Percentiles rank a stretch among this genome's conserved stretches.
Evolutionary conservation across 2,329 filamentous ascomycete genomes (phyloP).

Genomic region (Trichoderma brevicompactum): DNA sequence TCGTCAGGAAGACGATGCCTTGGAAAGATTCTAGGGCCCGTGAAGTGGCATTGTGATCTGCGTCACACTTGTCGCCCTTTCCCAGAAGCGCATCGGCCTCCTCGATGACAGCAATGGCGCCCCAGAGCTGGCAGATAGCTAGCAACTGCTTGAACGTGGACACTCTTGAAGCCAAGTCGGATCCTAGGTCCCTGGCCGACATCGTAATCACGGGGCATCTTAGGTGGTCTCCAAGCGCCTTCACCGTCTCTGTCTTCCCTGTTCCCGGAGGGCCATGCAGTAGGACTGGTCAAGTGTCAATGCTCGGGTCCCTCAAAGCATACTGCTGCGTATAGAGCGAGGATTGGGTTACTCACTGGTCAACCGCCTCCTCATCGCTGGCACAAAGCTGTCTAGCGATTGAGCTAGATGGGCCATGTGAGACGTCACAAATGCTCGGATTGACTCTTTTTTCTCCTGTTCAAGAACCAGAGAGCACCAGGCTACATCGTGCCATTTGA

Average conservation of each 20-base stretch:
- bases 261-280: constrained; percentile 86
- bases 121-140: constrained; percentile 85
- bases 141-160: constrained; percentile 80
- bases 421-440: constrained; percentile 77
- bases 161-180: constrained; percentile 74
- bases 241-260: constrained; percentile 86
- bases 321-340: background rate
- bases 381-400: constrained; percentile 81
- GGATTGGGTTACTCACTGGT: constrained; percentile 55
- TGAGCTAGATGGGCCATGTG: constrained; percentile 82
- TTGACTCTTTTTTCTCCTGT: constrained; percentile 64
- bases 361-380: constrained; percentile 68
- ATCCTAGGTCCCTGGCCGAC: constrained; percentile 80
- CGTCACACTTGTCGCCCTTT: constrained; percentile 79
- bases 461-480: constrained; percentile 81
- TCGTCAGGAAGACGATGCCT: constrained; percentile 87
- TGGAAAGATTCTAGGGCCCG: constrained; percentile 92
- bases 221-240: constrained; percentile 82
- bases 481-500: constrained; percentile 81
- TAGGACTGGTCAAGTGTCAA: constrained; percentile 52
- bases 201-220: constrained; percentile 83
- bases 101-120: constrained; percentile 81
- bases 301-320: background rate
- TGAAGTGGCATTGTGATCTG: constrained; percentile 83
- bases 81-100: constrained; percentile 87